Percentiles rank a stretch among this genome's conserved stretches.
These are phyloP conservation scores for Annulohypoxylon bovei DNA, from an alignment of 495 filamentous ascomycete species.

Conservation along the genomic window DNA sequence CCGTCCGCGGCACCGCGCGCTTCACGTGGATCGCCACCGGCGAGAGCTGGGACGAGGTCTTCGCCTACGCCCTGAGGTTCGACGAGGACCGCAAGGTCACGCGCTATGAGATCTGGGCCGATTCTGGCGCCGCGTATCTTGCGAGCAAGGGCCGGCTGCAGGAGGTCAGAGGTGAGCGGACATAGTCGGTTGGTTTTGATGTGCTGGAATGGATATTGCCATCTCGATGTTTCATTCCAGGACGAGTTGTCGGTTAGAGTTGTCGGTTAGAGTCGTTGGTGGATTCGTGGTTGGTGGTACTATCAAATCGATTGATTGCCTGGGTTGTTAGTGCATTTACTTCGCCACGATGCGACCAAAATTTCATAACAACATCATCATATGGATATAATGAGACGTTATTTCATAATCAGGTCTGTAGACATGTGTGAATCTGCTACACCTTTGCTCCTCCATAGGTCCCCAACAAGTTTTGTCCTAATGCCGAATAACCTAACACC, in stretches of 20 bases:
- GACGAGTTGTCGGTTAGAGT: too few species aligned
- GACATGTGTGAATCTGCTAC: neutral
- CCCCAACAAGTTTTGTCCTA: neutral
- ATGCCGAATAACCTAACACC: neutral
- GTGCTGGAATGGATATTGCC: neutral
- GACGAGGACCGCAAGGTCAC: conserved; percentile 55
- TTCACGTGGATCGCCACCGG: conserved; percentile 63
- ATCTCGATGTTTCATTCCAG: too few species aligned
- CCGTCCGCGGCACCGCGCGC: conserved; percentile 58
- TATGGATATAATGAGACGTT: neutral
- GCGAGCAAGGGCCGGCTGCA: conserved; percentile 55
- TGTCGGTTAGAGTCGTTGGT: too few species aligned
- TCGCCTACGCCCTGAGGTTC: conserved; percentile 65
- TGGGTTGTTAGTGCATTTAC: too few species aligned
- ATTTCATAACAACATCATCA: too few species aligned
- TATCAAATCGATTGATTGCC: too few species aligned
- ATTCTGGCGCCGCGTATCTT: conserved; percentile 71
- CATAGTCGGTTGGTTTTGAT: neutral
- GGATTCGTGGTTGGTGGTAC: too few species aligned
- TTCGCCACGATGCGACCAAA: too few species aligned
- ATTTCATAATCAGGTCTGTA: neutral
- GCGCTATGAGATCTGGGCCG: conserved; percentile 70
- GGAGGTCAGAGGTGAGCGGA: conserved; percentile 40
- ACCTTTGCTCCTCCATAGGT: too few species aligned
- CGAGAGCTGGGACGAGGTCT: conserved; percentile 67